These are phyloP conservation scores for Capronia epimyces DNA, from an alignment of 2,329 filamentous ascomycete species.

Conservation along the genomic window DNA sequence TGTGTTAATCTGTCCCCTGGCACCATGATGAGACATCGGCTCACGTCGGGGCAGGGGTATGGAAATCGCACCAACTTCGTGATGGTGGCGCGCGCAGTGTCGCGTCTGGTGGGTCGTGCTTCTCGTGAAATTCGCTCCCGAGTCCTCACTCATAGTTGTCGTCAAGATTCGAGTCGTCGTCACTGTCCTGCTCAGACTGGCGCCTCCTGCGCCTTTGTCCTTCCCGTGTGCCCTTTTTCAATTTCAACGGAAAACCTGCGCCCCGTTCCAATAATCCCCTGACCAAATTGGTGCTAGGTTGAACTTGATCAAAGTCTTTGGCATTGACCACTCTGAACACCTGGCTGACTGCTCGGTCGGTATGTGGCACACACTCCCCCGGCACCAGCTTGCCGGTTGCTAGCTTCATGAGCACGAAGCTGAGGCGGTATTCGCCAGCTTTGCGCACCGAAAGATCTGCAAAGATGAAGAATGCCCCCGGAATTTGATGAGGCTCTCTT, in stretches of 20 bases:
- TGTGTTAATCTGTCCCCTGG: too few species aligned
- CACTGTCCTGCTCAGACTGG: conserved; percentile 18
- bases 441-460: conserved; percentile 44
- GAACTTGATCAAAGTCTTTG: conserved; percentile 30
- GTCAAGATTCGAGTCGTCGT: conserved; percentile 17
- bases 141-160: conserved; percentile 2
- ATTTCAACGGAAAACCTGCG: conserved; percentile 27
- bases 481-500: conserved; percentile 24
- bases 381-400: conserved; percentile 8
- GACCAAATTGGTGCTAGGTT: conserved; percentile 29
- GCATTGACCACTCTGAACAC: conserved; percentile 29
- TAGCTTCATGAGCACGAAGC: conserved; percentile 43
- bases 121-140: not conserved
- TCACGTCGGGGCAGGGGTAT: too few species aligned
- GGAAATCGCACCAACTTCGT: too few species aligned
- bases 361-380: conserved; percentile 15
- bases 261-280: conserved; percentile 27
- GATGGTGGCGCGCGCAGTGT: not conserved
- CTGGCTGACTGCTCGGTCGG: conserved; percentile 19
- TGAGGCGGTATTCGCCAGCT: conserved; percentile 42
- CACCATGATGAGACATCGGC: too few species aligned
- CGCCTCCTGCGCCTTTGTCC: conserved; percentile 20
- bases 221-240: conserved; percentile 29
- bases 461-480: conserved; percentile 46
- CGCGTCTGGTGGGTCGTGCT: not conserved